Evolutionary conservation across 1,284 basidiomycete species (phyloP).

Genomic region (Acaromyces ingoldii): DNA sequence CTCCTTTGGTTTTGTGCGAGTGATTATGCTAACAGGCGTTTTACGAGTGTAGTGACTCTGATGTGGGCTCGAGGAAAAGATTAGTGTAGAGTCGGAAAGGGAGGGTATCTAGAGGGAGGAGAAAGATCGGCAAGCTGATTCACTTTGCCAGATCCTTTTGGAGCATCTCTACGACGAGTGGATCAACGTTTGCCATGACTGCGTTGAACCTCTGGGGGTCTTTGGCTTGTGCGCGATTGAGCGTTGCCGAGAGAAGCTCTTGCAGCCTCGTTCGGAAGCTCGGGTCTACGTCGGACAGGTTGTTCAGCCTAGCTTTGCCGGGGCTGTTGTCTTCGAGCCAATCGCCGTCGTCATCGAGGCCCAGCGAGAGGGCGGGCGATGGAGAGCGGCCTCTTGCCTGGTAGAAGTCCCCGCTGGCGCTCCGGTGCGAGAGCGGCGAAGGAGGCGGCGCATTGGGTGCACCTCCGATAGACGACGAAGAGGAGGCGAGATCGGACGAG

Average conservation of each 20-base stretch:
- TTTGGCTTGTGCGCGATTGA: constrained; percentile 24
- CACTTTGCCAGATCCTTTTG: constrained; percentile 23
- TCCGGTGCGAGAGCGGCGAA: neutral
- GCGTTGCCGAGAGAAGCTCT: constrained; percentile 19
- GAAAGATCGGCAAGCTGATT: too few relatives aligned
- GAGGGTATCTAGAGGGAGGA: too few relatives aligned
- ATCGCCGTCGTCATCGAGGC: constrained; percentile 18
- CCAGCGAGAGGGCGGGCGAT: constrained; percentile 4
- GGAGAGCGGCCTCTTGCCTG: constrained; percentile 1
- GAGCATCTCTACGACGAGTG: constrained; percentile 42
- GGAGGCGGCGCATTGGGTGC: constrained; percentile 6
- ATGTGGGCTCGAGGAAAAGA: neutral
- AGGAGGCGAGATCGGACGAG: too few relatives aligned
- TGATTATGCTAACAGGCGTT: neutral
- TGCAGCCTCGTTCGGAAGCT: constrained; percentile 24
- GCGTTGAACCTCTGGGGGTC: constrained; percentile 15
- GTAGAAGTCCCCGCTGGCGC: neutral
- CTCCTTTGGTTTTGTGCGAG: neutral
- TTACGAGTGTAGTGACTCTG: neutral
- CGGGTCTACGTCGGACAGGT: constrained; percentile 26
- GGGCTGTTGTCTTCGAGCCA: constrained; percentile 42
- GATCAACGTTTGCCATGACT: constrained; percentile 31
- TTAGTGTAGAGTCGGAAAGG: too few relatives aligned
- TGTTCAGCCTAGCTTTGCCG: constrained; percentile 26
- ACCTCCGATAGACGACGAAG: neutral